Conservation (phyloP, 495 filamentous ascomycete genomes). For the Beverwykella pulmonaria region DNA sequence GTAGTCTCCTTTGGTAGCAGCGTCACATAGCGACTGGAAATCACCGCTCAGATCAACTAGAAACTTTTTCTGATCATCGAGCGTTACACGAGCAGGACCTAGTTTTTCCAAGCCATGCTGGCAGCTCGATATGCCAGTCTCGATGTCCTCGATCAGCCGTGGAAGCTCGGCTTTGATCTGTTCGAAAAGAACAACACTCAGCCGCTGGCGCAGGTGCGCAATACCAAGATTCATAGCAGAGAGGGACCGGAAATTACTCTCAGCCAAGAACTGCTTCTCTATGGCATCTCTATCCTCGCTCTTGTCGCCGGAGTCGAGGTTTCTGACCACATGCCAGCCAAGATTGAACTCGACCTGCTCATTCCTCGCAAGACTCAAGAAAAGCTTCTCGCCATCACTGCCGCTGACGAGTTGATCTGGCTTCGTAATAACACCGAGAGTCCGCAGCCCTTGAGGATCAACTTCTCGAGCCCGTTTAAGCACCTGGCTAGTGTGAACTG, state of each 20-base stretch:
- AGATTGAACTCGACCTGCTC: slow-evolving; percentile 19
- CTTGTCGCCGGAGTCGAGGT: neutral
- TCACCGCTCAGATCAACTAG: slow-evolving; percentile 9
- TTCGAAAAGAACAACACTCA: slow-evolving; percentile 10
- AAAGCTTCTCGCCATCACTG: slow-evolving; percentile 27
- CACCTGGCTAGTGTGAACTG: slow-evolving; percentile 40
- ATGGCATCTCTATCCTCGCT: slow-evolving; percentile 5
- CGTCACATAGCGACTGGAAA: slow-evolving; percentile 1
- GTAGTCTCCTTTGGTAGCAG: slow-evolving; percentile 11
- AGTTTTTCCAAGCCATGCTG: neutral
- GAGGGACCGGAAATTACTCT: neutral
- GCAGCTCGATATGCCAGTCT: slow-evolving; percentile 3
- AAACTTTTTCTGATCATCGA: slow-evolving; percentile 9
- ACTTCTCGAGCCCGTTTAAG: slow-evolving; percentile 47
- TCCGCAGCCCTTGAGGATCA: slow-evolving; percentile 53
- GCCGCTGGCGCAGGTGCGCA: neutral
- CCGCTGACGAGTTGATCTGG: slow-evolving; percentile 47
- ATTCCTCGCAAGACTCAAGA: slow-evolving; percentile 23
- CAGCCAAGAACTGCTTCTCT: slow-evolving; percentile 3
- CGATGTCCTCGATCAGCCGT: slow-evolving; percentile 3
- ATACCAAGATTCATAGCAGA: neutral
- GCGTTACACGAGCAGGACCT: slow-evolving; percentile 1
- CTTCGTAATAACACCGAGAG: slow-evolving; percentile 58
- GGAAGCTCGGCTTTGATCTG: slow-evolving; percentile 5
- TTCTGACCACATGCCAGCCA: slow-evolving; percentile 19